Conservation (phyloP, 257 asterid genomes). For the Solanum tarapatanum region DNA sequence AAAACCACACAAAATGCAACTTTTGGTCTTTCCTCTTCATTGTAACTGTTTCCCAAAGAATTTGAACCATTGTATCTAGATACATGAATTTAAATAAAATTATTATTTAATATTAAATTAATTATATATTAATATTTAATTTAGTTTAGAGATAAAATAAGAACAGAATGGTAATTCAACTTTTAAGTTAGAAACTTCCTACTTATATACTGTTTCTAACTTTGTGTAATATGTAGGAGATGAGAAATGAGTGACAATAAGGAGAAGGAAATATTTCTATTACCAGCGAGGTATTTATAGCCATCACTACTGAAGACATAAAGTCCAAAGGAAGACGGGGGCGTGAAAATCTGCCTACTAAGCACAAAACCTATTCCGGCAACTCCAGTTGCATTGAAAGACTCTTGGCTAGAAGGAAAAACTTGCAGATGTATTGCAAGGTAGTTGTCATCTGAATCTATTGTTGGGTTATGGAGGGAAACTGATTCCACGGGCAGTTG, state of each 20-base stretch:
- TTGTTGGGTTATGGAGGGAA: slow-evolving; percentile 41
- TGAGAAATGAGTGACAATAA: neutral
- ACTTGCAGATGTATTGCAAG: slow-evolving; percentile 40
- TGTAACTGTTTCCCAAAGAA: too few relatives aligned
- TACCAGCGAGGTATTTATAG: slow-evolving; percentile 48
- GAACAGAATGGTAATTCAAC: too few relatives aligned
- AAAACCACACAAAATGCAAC: too few relatives aligned
- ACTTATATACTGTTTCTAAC: neutral
- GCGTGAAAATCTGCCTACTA: slow-evolving; percentile 74
- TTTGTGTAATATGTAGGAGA: neutral
- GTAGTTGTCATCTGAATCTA: slow-evolving; percentile 28
- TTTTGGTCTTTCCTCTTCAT: too few relatives aligned
- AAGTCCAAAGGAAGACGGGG: slow-evolving; percentile 58
- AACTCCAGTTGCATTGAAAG: slow-evolving; percentile 51
- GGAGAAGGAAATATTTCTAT: neutral
- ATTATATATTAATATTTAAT: too few relatives aligned
- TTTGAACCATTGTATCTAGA: too few relatives aligned
- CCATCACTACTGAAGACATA: slow-evolving; percentile 27
- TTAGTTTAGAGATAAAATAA: too few relatives aligned
- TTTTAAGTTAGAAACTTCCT: too few relatives aligned
- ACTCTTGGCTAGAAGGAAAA: slow-evolving; percentile 44
- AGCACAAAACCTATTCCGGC: slow-evolving; percentile 41
- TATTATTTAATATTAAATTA: too few relatives aligned
- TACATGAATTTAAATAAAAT: too few relatives aligned
- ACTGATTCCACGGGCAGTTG: slow-evolving; percentile 67